Base-by-base conservation (phyloP, 2,329 filamentous ascomycete species). In the Aspergillus neoniger region DNA sequence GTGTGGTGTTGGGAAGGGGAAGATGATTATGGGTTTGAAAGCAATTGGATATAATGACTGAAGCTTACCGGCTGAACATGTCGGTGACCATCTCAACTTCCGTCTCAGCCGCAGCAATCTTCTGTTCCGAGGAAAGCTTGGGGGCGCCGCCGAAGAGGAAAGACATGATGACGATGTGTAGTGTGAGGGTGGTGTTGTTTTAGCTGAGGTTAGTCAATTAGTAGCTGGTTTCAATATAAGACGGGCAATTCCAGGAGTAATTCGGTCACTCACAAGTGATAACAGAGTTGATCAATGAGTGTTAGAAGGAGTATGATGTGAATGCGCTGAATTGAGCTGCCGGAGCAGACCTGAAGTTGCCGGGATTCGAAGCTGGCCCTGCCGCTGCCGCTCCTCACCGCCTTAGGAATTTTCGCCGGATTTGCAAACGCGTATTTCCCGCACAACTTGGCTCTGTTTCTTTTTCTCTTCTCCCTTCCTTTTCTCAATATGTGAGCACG, bases 81-180 rank as follows among this genome's bases (percentile, higher is more conserved):
- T 97, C 93, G 64, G 92, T 91, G 70, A 97, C 88, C 84, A 98
- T 93, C 81, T 97, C 95, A 80, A 98, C 92, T 83, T 99, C 96
- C 69, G 92, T 90, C 83, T 99, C 94, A 71, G 96, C 93, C 72
- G 92, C 91, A 72, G 91, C 91, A 78, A 99, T 95, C 86, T 98
- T 99, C 85, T 98, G 91, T 79, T 92, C 93, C 73, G 93, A 96
- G 66, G 92, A 90, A 76, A 93, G 90, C 82, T 97, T 92, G 64
- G 91, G 91, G 68, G 87, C 83, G 60, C 81, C 82, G 75, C 89
- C 86, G 75, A 89, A 89, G 70, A 91, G 85, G 82, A 90, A 89
- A 66, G 88, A 90, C 88, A 91, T 91, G 57, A 69, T 84, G 76
- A 65, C 36, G 62, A 60, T 56, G 43, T 62, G 59, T 44, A 21